phyloP scores from a whole-genome alignment of 2,329 filamentous ascomycete species.

The Ceratocystis diversiconidia region DNA sequence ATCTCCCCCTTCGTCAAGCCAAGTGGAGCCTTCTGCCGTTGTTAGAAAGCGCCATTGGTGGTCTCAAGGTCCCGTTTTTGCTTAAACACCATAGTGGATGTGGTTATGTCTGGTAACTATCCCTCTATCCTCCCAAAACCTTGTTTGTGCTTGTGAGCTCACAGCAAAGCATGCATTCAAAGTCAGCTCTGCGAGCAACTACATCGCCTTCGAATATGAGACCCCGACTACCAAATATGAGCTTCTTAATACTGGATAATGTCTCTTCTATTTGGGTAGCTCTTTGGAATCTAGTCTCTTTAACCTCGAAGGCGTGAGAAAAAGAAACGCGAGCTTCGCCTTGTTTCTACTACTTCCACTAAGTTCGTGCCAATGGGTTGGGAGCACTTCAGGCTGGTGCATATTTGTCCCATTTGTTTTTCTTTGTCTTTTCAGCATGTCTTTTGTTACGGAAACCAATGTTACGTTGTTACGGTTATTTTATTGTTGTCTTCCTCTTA shows the following conservation, averaged over 20 bases:
- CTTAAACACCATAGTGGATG: background rate
- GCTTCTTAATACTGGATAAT: background rate
- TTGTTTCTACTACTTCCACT: background rate
- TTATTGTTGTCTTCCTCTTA: background rate
- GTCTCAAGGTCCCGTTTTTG: background rate
- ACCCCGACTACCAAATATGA: background rate
- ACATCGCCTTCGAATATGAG: no score
- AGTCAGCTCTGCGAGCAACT: constrained; percentile 1
- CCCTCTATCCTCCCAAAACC: background rate
- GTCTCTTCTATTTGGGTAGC: background rate
- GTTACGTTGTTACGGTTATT: background rate
- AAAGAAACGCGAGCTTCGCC: background rate
- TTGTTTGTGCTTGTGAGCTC: background rate
- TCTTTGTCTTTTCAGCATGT: background rate
- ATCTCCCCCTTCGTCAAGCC: background rate
- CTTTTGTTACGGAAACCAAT: background rate
- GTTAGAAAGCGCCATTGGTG: background rate
- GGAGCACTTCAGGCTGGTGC: background rate
- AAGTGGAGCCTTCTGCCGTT: background rate
- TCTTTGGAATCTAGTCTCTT: background rate
- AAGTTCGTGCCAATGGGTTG: background rate
- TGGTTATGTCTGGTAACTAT: no score
- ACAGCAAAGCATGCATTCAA: background rate
- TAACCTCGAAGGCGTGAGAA: background rate
- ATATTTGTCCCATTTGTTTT: background rate